These are phyloP conservation scores for Beauveria sp. DNA, from an alignment of 2,329 filamentous ascomycete genomes.

Conservation along the genomic window DNA sequence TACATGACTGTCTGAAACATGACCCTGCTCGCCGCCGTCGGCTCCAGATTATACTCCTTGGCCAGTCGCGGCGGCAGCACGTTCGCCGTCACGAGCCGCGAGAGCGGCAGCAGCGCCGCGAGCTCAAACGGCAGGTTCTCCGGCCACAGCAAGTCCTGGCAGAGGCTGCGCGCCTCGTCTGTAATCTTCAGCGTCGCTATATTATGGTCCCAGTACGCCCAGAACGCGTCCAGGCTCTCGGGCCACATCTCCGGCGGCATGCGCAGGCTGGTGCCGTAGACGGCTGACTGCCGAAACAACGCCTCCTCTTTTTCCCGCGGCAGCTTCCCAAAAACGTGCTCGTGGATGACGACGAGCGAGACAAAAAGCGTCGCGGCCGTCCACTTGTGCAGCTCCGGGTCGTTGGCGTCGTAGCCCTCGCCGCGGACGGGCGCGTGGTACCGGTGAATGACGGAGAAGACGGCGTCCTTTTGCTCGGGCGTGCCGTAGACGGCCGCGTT, in stretches of 20 bases:
- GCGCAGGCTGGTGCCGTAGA: constrained; percentile 22
- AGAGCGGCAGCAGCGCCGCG: constrained; percentile 16
- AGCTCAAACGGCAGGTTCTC: constrained; percentile 17
- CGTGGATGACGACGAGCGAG: constrained; percentile 26
- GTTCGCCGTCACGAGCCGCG: constrained; percentile 15
- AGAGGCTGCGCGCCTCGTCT: constrained; percentile 21
- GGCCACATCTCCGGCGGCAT: constrained; percentile 30
- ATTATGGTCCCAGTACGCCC: constrained; percentile 31
- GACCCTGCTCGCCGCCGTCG: constrained; percentile 13
- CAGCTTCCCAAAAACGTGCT: constrained; percentile 27
- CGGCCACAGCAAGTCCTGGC: constrained; percentile 19
- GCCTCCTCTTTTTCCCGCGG: constrained; percentile 18
- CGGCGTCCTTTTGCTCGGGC: constrained; percentile 22
- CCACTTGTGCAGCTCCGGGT: constrained; percentile 31
- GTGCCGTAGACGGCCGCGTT: constrained; percentile 31
- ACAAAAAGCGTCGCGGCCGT: constrained; percentile 32
- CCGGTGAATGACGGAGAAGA: constrained; percentile 28
- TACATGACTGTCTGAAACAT: constrained; percentile 17
- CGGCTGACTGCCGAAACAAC: constrained; percentile 21
- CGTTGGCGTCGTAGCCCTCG: constrained; percentile 26
- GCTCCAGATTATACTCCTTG: constrained; percentile 18
- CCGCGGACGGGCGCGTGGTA: constrained; percentile 27
- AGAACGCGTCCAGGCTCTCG: constrained; percentile 25
- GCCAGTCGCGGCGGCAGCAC: constrained; percentile 17
- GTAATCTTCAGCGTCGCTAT: constrained; percentile 26